Evolutionary conservation across 805 yeast genomes (phyloP), one percentile per base, ranked within the genome.

Genomic region (Metschnikowia amazonensis): DNA sequence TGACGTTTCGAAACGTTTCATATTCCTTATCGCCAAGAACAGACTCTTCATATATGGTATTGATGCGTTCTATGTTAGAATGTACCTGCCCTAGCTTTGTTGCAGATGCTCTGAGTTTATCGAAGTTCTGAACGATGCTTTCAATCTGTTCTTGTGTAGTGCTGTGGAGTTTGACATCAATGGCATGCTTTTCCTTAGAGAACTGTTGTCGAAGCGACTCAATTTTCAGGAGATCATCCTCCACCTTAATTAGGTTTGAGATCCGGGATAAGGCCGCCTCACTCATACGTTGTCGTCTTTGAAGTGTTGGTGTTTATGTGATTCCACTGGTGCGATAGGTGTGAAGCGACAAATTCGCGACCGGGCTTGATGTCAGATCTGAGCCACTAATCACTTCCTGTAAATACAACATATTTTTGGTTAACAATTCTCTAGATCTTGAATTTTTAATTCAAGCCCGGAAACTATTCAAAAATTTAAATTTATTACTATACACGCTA

Each of bases 111-210:
- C 74, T 77, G 43, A 86, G 66, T 32, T 69, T 65, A 38, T 71
- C 71, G 33, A 85, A 71, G 45, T 80, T 76, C 32, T 70, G 67
- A 52, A 79, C 65, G 1, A 86, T 76, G 7, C 77, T 65, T 36
- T 79, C 81, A 46, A 80, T 76, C 53, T 82, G 88, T 32, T 74
- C 74, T 58, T 78, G 80, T n/a, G 88, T 79, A 42, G 84, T 85
- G 33, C 84, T 66, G 56, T 79, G 80, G 51, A 92, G 69, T 59
- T 89, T 92, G 39, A 83, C 72, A 55, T 88, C 96, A 10, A 89
- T 70, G 3, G 85, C 75, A 0, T 84, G 74, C 60, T 86, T 87
- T 58, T 92, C 96, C 51, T 82, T 82, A 5, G 62, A 49, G 39
- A 85, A 64, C 47, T 80, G 84, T 43, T 75, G 79, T 45, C 76